phyloP scores from a whole-genome alignment of 225 moss, liverwort and hornwort genomes.

The Anthoceros angustus region DNA sequence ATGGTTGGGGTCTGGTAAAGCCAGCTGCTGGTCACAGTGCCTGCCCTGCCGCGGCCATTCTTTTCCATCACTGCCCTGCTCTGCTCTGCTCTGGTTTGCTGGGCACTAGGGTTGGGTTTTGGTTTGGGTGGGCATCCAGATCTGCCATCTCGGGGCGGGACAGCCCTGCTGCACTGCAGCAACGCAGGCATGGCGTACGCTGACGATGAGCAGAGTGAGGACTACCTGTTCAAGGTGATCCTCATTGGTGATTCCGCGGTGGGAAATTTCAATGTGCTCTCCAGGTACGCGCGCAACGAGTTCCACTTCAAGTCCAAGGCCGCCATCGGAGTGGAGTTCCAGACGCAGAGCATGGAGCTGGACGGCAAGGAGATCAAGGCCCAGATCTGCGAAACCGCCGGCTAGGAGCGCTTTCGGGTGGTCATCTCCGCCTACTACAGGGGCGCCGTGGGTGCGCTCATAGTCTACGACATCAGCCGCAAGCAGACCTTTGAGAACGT shows the following conservation, averaged over 20 bases:
- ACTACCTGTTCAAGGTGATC: conserved; percentile 90
- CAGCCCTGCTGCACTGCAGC: too few species aligned
- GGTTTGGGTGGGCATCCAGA: too few species aligned
- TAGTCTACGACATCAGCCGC: conserved; percentile 92
- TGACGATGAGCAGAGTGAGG: conserved; percentile 72
- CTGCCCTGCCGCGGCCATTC: too few species aligned
- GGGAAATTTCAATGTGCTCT: conserved; percentile 74
- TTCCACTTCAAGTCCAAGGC: conserved; percentile 86
- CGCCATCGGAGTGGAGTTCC: conserved; percentile 84
- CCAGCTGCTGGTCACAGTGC: too few species aligned
- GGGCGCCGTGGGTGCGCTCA: conserved; percentile 79
- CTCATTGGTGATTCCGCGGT: conserved; percentile 79
- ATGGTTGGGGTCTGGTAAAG: too few species aligned
- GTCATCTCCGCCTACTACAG: conserved; percentile 87
- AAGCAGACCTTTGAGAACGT: conserved; percentile 72
- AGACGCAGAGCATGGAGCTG: conserved; percentile 86
- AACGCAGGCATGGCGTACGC: conserved; percentile 17
- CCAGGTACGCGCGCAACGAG: conserved; percentile 73
- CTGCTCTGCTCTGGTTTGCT: too few species aligned
- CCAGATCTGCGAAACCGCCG: conserved; percentile 98
- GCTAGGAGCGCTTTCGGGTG: conserved; percentile 80
- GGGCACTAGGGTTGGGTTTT: too few species aligned
- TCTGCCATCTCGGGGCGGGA: too few species aligned
- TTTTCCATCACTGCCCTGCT: too few species aligned
- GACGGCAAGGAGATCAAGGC: conserved; percentile 89